Evolutionary conservation across 208 protist genomes (phyloP).

Genomic region (Histomonas meleagridis): DNA sequence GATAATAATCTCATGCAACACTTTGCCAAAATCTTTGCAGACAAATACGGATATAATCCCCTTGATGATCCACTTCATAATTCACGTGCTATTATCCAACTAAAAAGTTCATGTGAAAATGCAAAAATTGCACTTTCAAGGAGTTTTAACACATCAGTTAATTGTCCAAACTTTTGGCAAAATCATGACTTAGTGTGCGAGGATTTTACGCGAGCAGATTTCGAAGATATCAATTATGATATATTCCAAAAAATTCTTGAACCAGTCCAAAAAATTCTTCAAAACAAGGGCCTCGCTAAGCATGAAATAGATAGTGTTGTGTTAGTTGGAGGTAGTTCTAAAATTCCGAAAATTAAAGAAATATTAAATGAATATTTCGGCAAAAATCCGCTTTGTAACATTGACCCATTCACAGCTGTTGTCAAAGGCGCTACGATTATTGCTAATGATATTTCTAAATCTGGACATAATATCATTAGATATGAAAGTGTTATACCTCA

Average conservation of each 20-base stretch:
- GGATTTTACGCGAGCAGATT: constrained; percentile 49
- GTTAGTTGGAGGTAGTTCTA: constrained; percentile 76
- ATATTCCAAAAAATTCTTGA: constrained; percentile 80
- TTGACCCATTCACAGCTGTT: constrained; percentile 56
- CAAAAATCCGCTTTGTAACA: constrained; percentile 48
- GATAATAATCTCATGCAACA: constrained; percentile 52
- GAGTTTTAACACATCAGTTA: no score
- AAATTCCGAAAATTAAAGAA: constrained; percentile 79
- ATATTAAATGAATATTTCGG: constrained; percentile 53
- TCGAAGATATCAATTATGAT: constrained; percentile 76
- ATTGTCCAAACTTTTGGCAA: no score
- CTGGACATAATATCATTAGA: no score
- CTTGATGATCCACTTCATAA: constrained; percentile 47
- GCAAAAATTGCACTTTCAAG: constrained; percentile 76
- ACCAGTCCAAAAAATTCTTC: constrained; percentile 75
- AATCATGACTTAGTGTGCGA: no score
- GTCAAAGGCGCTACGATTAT: constrained; percentile 53
- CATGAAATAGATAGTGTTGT: constrained; percentile 80
- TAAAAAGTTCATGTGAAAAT: constrained; percentile 68
- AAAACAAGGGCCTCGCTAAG: constrained; percentile 79
- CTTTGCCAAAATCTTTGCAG: no score
- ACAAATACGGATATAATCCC: no score
- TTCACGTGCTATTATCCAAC: constrained; percentile 57
- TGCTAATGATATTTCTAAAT: no score
- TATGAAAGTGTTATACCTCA: no score